Percentiles rank a stretch among this genome's conserved stretches.
These are phyloP conservation scores for Phytopythium mirpurense DNA, from an alignment of 352 stramenopile genomes.

Conservation along the genomic window DNA sequence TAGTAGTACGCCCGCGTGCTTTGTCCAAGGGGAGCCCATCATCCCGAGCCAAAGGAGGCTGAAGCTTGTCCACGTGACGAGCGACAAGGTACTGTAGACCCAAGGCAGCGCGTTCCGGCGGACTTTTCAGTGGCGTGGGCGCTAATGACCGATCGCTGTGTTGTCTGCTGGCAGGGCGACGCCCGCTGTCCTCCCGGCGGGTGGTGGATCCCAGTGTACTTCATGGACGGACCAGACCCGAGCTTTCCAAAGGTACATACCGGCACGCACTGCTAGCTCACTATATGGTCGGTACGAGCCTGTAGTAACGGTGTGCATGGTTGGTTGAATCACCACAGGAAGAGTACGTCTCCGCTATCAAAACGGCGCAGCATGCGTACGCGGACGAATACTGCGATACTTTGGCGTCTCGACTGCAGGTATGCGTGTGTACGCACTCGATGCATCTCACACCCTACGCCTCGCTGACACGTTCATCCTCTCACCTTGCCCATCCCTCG, in stretches of 20 bases:
- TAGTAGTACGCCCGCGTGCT: slow-evolving; percentile 37
- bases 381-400: slow-evolving; percentile 31
- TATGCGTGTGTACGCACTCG: no score
- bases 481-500: background rate
- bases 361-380: slow-evolving; percentile 22
- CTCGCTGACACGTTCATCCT: no score
- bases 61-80: slow-evolving; percentile 18
- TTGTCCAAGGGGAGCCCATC: slow-evolving; percentile 25
- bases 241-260: slow-evolving; percentile 9
- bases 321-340: slow-evolving; percentile 9
- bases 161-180: slow-evolving; percentile 6
- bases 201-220: slow-evolving; percentile 36
- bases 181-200: slow-evolving; percentile 10
- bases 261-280: no score
- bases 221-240: slow-evolving; percentile 7
- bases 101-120: no score
- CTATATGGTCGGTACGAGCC: no score
- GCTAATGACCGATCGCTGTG: background rate
- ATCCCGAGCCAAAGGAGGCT: slow-evolving; percentile 15
- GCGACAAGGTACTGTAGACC: slow-evolving; percentile 15
- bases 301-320: no score
- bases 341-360: slow-evolving; percentile 25
- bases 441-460: no score
- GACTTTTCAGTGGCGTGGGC: background rate
- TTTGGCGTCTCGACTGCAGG: slow-evolving; percentile 29